Base-by-base conservation (phyloP, 129 eudicot genomes). In the Saposhnikovia divaricata region DNA sequence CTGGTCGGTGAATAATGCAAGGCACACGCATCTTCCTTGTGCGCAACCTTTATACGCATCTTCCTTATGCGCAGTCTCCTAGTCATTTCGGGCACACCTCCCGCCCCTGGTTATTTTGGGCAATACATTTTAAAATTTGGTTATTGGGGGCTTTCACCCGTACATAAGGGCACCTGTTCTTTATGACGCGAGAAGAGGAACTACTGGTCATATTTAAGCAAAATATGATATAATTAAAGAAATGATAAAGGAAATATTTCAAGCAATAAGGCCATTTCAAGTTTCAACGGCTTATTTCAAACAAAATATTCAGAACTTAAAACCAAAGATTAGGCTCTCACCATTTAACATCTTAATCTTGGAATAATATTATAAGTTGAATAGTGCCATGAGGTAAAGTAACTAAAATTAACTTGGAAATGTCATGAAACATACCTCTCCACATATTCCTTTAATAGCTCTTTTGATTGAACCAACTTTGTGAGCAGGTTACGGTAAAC, bases 391-490 rank as follows among this genome's bases (percentile, higher is more conserved):
- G 53, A 16, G 63, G 11, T 39, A 21, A 59, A 14, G 59, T 42
- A 78, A 78, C 39, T 43, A 7, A 14, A 48, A 48, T 25, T 21
- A 48, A 77, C 18, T 53, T 9, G 27, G n/a, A 42, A 77, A 70
- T 68, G 44, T 25, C 37, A 73, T 45, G 21, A 40, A 47, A 6
- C 28, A 76, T 77, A 94, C 98, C 98, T 91, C 65, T 86, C 98
- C 23, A 91, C 90, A 42, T 90, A 94, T 84, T 94, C 98, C 89
- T 89, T 91, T 61, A 94, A 48, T 59, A 94, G 91, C 80, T 94
- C 98, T 80, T 94, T 91, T 4, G 98, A 92, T 87, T 94, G 98
- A 84, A 94, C 97, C 82, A 94, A 91, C 86, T 91, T 94, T 3
- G 98, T 87, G 63, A 94, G 91, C 71, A 94, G 83, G 84, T 94